Evolutionary conservation across 1,284 basidiomycete species (phyloP), one percentile per base, ranked within the genome.

Genomic region (Tylopilus orsonianus): DNA sequence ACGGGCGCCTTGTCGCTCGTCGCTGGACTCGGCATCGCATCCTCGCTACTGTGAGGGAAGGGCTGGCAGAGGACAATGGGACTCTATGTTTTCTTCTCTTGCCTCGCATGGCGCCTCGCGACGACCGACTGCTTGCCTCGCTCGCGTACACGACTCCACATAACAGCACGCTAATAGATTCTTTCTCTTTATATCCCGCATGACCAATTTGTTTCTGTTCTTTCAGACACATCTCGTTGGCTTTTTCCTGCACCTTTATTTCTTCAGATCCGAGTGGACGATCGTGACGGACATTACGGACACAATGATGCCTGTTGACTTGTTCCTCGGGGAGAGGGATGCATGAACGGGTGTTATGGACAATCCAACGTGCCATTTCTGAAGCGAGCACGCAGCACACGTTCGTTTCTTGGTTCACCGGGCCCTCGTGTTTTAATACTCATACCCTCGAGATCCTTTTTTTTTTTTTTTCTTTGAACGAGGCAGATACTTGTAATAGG

Each of bases 241-340:
- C 29, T 5, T 20, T 3, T 37, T 39, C 30, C 19, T 30, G 29
- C 13, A 32, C 14, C 23, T 19, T 27, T n/a, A 22, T 29, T 32
- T 36, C 46, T 36, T 26, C 41, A 37, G 38, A 37, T 46, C 41
- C 45, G 53, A 48, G 39, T 61, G 49, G 52, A 50, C 42, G 48
- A n/a, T n/a, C n/a, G n/a, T n/a, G n/a, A 50, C 41, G 62, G 60
- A 65, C 60, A 14, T 38, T 52, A 54, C 39, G 64, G 62, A 65
- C 51, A 52, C 39, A 40, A 26, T 53, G 46, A 53, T 48, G 50
- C 46, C 35, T 41, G 46, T 48, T 45, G 34, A 56, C 48, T 43
- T 50, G 51, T 42, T 41, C 38, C 49, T 27, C 46, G n/a, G 27
- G 29, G 24, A n/a, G 30, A 30, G 27, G 19, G 27, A 8, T 13